These are phyloP conservation scores for Suhomyces sp. DNA, from an alignment of 805 yeast genomes.

Conservation along the genomic window DNA sequence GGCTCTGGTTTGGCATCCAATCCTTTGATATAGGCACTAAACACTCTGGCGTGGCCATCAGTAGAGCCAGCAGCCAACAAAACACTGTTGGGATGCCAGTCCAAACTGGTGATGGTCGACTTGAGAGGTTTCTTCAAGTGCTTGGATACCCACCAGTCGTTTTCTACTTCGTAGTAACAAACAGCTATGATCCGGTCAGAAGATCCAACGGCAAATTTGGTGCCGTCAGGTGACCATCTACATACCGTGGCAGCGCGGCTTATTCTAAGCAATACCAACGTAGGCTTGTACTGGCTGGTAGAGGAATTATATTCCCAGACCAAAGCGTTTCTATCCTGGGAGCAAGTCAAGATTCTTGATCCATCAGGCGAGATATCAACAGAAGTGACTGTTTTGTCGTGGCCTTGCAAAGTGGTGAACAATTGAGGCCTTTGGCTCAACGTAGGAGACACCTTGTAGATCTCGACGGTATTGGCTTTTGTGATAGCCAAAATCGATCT, in stretches of 20 bases:
- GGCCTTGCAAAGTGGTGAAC: constrained; percentile 69
- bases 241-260: constrained; percentile 94
- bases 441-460: constrained; percentile 56
- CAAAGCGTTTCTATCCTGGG: constrained; percentile 95
- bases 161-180: constrained; percentile 92
- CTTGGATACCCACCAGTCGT: constrained; percentile 99
- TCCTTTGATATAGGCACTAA: constrained; percentile 85
- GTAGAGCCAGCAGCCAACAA: constrained; percentile 88
- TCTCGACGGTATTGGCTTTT: constrained; percentile 69
- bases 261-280: constrained; percentile 87
- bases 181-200: constrained; percentile 93
- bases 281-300: constrained; percentile 68
- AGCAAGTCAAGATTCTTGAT: constrained; percentile 82
- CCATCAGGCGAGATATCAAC: constrained; percentile 89
- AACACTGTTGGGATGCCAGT: constrained; percentile 94
- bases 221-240: constrained; percentile 93
- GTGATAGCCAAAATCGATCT: constrained; percentile 70
- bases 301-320: constrained; percentile 80
- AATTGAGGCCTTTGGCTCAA: constrained; percentile 48
- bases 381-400: constrained; percentile 92
- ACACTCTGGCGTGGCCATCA: constrained; percentile 88
- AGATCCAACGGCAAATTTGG: constrained; percentile 95
- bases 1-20: constrained; percentile 80
- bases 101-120: constrained; percentile 76
- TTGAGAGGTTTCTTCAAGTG: constrained; percentile 94